These are phyloP conservation scores for Eutreptiella sp. DNA, from an alignment of 208 protist species.

Conservation along the genomic window DNA sequence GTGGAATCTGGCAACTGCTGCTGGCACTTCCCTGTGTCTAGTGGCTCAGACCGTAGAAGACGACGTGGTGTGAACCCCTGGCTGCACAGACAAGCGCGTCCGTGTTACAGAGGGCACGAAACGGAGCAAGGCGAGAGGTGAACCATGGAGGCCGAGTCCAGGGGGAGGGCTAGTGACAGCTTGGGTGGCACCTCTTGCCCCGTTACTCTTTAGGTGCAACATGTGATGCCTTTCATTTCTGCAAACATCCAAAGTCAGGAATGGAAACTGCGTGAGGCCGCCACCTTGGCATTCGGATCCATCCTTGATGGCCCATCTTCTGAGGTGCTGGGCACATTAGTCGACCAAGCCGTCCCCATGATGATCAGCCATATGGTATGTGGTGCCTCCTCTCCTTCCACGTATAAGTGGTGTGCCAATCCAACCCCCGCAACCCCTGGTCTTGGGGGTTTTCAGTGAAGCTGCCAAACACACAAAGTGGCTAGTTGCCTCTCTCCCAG, in stretches of 20 bases:
- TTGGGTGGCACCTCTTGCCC: no score
- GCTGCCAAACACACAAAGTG: no score
- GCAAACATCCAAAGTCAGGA: slow-evolving; percentile 73
- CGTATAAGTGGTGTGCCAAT: no score
- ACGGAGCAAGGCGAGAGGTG: no score
- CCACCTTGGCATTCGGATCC: slow-evolving; percentile 88
- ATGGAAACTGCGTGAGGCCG: slow-evolving; percentile 90
- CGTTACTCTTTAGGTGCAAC: slow-evolving; percentile 53
- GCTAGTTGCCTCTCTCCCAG: no score
- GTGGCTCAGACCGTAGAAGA: slow-evolving; percentile 67
- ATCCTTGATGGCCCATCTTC: slow-evolving; percentile 85
- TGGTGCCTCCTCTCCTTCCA: no score
- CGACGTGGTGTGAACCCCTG: slow-evolving; percentile 44
- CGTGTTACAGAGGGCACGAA: no score
- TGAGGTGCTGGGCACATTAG: slow-evolving; percentile 62
- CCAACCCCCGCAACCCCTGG: no score
- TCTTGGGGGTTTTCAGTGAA: no score
- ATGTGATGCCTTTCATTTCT: slow-evolving; percentile 87
- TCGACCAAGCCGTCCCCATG: slow-evolving; percentile 71
- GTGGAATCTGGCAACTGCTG: slow-evolving; percentile 87
- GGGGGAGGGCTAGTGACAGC: no score
- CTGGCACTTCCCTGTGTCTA: slow-evolving; percentile 73
- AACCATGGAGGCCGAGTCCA: no score
- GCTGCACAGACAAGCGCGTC: no score
- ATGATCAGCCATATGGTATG: slow-evolving; percentile 76